phyloP scores from a whole-genome alignment of 768 basidiomycete species.

The Tulasnella sp. region DNA sequence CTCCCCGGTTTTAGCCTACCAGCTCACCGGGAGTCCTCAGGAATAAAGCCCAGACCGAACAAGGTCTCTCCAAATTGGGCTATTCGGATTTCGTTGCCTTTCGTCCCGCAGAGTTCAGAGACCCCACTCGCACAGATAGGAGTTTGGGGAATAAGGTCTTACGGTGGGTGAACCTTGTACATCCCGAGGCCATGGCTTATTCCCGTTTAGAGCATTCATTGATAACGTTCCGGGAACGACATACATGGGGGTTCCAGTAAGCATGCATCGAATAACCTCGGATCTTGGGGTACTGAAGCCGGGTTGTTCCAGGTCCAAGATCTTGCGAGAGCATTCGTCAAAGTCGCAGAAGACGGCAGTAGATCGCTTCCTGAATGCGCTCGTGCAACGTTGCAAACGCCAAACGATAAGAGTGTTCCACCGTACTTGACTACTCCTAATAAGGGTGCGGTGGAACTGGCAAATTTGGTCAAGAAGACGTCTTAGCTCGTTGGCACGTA shows the following conservation, averaged over 20 bases:
- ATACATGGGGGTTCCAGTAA: slow-evolving; percentile 37
- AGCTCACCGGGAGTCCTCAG: slow-evolving; percentile 26
- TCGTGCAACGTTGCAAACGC: slow-evolving; percentile 31
- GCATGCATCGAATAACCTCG: background rate
- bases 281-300: background rate
- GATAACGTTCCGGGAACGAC: slow-evolving; percentile 30
- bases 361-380: slow-evolving; percentile 35
- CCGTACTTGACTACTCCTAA: slow-evolving; percentile 48
- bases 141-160: slow-evolving; percentile 34
- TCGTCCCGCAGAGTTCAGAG: slow-evolving; percentile 46
- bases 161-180: slow-evolving; percentile 29
- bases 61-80: slow-evolving; percentile 46
- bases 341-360: slow-evolving; percentile 45
- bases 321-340: slow-evolving; percentile 42
- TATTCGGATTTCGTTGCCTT: slow-evolving; percentile 62
- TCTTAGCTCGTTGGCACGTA: too few species aligned
- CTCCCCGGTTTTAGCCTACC: background rate
- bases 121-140: slow-evolving; percentile 33
- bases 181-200: background rate
- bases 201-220: slow-evolving; percentile 31
- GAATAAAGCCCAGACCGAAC: slow-evolving; percentile 66
- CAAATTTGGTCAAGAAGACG: too few species aligned
- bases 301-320: slow-evolving; percentile 39
- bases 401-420: slow-evolving; percentile 28
- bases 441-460: too few species aligned